These are phyloP conservation scores for Berberis vulgaris DNA, from an alignment of 164 flowering plant species.

Conservation along the genomic window DNA sequence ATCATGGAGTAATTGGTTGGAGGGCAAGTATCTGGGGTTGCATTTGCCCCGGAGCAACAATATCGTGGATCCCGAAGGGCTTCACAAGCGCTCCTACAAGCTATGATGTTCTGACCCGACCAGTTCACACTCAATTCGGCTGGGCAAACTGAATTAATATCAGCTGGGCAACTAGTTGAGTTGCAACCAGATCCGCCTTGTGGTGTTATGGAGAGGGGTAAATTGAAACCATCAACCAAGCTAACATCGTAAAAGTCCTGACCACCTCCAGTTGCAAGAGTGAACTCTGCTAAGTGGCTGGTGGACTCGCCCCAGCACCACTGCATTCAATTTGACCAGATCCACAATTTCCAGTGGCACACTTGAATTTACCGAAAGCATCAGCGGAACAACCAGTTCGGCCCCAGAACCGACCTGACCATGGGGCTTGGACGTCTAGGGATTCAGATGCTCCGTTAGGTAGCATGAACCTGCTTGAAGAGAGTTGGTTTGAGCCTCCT, in stretches of 20 bases:
- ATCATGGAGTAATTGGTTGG: conserved; percentile 19
- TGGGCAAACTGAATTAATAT: conserved; percentile 18
- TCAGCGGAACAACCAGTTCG: conserved; percentile 21
- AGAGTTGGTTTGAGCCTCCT: conserved; percentile 8
- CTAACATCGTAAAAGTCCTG: conserved; percentile 27
- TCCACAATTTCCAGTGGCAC: conserved; percentile 28
- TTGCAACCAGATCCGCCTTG: conserved; percentile 7
- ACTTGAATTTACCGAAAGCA: conserved; percentile 11
- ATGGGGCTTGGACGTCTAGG: conserved; percentile 9
- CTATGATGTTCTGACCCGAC: background rate
- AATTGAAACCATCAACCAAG: conserved; percentile 33
- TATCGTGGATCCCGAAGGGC: conserved; percentile 16
- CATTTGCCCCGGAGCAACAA: conserved; percentile 21
- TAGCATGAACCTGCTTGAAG: conserved; percentile 24
- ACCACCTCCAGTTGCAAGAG: conserved; percentile 9
- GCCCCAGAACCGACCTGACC: conserved; percentile 39
- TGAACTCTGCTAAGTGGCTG: conserved; percentile 31
- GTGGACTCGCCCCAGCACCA: conserved; percentile 26
- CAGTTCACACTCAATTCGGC: conserved; percentile 10
- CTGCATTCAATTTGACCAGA: conserved; percentile 21
- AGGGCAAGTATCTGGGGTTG: conserved; percentile 11
- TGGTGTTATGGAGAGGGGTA: conserved; percentile 11
- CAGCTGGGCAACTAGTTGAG: conserved; percentile 8
- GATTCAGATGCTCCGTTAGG: conserved; percentile 6
- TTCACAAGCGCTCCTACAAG: conserved; percentile 14